Evolutionary conservation across 176 grass and related monocot genomes (phyloP).

Genomic region (Oropetium thomaeum): DNA sequence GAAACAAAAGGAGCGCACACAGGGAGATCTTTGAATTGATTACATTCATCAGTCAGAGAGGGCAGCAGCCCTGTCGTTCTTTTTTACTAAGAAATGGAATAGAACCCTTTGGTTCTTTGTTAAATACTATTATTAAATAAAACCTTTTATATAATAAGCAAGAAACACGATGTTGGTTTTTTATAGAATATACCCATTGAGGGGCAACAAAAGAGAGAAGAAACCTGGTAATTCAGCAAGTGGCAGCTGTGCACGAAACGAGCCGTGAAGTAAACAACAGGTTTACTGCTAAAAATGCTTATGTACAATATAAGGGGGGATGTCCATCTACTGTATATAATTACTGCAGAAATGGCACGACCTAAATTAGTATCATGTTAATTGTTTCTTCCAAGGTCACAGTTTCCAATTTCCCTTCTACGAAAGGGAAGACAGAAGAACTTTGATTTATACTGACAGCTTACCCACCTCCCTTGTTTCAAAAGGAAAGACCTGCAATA

Average conservation of each 20-base stretch:
- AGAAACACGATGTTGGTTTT: not conserved
- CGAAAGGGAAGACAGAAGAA: not conserved
- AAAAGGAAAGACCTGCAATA: not conserved
- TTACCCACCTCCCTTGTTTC: not conserved
- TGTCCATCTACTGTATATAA: too few relatives aligned
- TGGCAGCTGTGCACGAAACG: too few relatives aligned
- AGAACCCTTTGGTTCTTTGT: conserved; percentile 29
- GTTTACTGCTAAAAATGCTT: not conserved
- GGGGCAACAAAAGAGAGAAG: not conserved
- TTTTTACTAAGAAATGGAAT: too few relatives aligned
- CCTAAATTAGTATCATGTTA: not conserved
- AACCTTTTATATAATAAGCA: not conserved
- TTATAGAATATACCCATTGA: not conserved
- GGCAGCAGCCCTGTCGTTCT: conserved; percentile 8
- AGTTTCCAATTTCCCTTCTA: not conserved
- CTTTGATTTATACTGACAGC: not conserved
- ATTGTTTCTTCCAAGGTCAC: not conserved
- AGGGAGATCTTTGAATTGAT: conserved; percentile 37
- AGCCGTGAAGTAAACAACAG: not conserved
- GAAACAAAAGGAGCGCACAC: not conserved
- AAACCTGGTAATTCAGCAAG: not conserved
- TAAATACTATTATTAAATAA: not conserved
- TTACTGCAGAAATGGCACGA: not conserved
- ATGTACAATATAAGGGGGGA: too few relatives aligned
- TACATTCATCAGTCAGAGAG: conserved; percentile 1